phyloP scores from a whole-genome alignment of 768 basidiomycete species.

The Boletus sensibilis region DNA sequence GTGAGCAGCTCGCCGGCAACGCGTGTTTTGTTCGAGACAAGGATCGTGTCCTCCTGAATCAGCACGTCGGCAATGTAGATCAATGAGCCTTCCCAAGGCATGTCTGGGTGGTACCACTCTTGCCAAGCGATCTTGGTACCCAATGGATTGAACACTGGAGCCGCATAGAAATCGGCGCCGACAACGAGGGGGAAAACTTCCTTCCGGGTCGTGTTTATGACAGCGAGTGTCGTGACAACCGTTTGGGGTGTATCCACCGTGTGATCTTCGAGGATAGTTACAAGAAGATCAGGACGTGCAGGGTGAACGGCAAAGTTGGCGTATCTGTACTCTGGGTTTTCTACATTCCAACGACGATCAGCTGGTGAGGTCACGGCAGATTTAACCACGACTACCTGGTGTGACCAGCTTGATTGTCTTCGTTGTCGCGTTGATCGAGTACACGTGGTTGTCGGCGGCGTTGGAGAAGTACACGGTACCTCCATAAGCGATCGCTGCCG shows the following conservation, averaged over 20 bases:
- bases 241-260: conserved; percentile 40
- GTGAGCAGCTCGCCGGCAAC: conserved; percentile 53
- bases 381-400: conserved; percentile 46
- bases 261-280: conserved; percentile 72
- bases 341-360: conserved; percentile 8
- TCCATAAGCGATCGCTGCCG: conserved; percentile 50
- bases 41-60: conserved; percentile 21
- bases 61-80: conserved; percentile 53
- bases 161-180: conserved; percentile 72
- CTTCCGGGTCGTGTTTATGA: conserved; percentile 50
- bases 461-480: conserved; percentile 60
- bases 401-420: conserved; percentile 48
- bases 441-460: conserved; percentile 51
- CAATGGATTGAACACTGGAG: conserved; percentile 58
- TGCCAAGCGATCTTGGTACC: conserved; percentile 60
- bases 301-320: conserved; percentile 65
- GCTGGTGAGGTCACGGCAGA: not conserved
- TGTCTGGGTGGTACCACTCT: conserved; percentile 67
- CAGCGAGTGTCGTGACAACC: conserved; percentile 51
- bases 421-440: conserved; percentile 33
- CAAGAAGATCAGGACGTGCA: conserved; percentile 47
- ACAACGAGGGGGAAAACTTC: conserved; percentile 45
- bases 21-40: conserved; percentile 39
- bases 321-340: conserved; percentile 46
- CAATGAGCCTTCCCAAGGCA: conserved; percentile 70